These are phyloP conservation scores for Maudiozyma serrabonitensis DNA, from an alignment of 805 yeast species.

Conservation along the genomic window DNA sequence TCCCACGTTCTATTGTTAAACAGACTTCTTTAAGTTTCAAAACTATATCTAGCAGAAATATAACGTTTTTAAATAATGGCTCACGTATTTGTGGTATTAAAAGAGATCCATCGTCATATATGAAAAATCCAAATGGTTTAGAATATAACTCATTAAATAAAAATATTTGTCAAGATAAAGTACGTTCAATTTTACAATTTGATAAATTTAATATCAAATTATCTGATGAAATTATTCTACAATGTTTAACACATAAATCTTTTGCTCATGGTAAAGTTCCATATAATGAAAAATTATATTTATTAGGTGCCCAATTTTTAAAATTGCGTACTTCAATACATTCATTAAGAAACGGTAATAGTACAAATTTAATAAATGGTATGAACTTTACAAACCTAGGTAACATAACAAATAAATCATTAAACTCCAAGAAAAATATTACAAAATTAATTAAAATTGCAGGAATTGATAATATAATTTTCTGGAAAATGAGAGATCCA, in stretches of 20 bases:
- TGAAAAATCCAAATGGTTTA: conserved; percentile 40
- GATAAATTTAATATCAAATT: conserved; percentile 30
- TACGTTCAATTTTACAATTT: conserved; percentile 18
- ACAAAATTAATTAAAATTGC: conserved; percentile 43
- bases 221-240: conserved; percentile 56
- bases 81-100: conserved; percentile 61
- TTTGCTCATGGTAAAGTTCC: conserved; percentile 88
- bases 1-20: neutral
- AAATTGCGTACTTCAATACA: conserved; percentile 33
- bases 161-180: conserved; percentile 31
- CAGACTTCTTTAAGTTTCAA: neutral
- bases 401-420: conserved; percentile 39
- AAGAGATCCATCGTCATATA: conserved; percentile 55
- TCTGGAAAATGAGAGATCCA: conserved; percentile 56
- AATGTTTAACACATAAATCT: conserved; percentile 85
- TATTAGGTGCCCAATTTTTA: conserved; percentile 58
- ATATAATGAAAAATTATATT: conserved; percentile 74
- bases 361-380: conserved; percentile 29
- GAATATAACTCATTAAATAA: conserved; percentile 43
- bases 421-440: conserved; percentile 41
- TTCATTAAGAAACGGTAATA: conserved; percentile 14
- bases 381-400: conserved; percentile 54
- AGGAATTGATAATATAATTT: conserved; percentile 44
- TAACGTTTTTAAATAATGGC: conserved; percentile 35
- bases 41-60: conserved; percentile 14